Percentiles rank a stretch among this genome's conserved stretches.
These are phyloP conservation scores for Hydrangea macrophylla DNA, from an alignment of 148 eudicot genomes.

Conservation along the genomic window DNA sequence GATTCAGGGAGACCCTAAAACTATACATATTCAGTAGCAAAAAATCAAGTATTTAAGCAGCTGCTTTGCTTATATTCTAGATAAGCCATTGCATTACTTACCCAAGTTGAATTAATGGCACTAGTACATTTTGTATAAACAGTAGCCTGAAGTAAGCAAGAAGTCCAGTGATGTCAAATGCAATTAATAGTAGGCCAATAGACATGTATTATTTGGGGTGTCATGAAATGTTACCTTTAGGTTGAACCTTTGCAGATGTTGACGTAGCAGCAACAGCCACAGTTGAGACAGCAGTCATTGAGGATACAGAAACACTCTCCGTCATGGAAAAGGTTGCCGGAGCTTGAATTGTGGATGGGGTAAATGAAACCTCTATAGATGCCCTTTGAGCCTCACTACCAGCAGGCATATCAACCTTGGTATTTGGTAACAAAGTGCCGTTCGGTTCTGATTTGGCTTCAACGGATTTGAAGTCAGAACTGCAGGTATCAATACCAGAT, in stretches of 20 bases:
- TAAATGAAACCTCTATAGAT: slow-evolving; percentile 29
- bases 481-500: slow-evolving; percentile 22
- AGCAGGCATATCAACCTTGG: slow-evolving; percentile 20
- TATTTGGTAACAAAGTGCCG: slow-evolving; percentile 22
- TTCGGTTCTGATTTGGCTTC: slow-evolving; percentile 17
- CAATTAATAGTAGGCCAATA: neutral
- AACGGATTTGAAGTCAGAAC: slow-evolving; percentile 26
- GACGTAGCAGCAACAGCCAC: slow-evolving; percentile 29
- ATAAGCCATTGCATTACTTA: no score
- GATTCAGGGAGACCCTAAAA: no score
- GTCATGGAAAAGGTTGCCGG: slow-evolving; percentile 31
- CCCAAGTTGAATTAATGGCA: neutral
- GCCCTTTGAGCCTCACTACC: slow-evolving; percentile 24
- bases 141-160: neutral
- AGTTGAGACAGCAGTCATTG: slow-evolving; percentile 36
- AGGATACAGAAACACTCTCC: slow-evolving; percentile 34
- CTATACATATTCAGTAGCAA: no score
- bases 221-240: slow-evolving; percentile 49
- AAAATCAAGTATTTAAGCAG: no score
- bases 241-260: slow-evolving; percentile 45
- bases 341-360: slow-evolving; percentile 34
- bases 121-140: neutral
- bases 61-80: no score
- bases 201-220: neutral
- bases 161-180: slow-evolving; percentile 7